Base-by-base conservation (phyloP, 306 rosid species). In the Cyamopsis tetragonoloba region DNA sequence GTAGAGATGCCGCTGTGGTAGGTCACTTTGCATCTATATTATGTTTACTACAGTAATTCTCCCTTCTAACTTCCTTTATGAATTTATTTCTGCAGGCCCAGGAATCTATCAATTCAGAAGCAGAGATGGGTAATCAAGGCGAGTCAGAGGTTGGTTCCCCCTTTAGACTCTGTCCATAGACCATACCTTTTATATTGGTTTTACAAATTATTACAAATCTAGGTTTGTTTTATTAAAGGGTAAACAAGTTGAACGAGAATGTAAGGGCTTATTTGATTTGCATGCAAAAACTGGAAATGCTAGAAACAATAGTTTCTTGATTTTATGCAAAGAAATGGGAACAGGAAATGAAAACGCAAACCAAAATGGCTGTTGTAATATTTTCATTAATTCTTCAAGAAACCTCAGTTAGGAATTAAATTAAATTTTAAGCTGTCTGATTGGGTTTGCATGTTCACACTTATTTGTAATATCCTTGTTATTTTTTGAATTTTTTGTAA, bases 111-210 rank as follows among this genome's bases (percentile, higher is more conserved):
- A 12, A 42, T 67, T 41, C 67, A n/a, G 61, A 55, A 32, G 72
- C 67, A 50, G 79, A 51, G 27, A 72, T 60, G 68, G 26, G 17
- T 31, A 17, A 72, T 50, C 67, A 59, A 67, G 6, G 50, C 20
- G 28, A 65, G 14, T 7, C 62, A 57, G 70, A 77, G 77, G 54
- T 71, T 53, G 68, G 78, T 72, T 47, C 15, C 24, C 55, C 42
- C 41, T 70, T 63, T 34, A 24, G 56, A 54, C 56, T 12, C 41
- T 39, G 47, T 46, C 30, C 65, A 43, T 43, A 31, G 47, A 34
- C 30, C 65, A 43, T 43, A 31, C 32, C 43, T 42, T 20, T 20
- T 76, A 27, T 60, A 42, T 66, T 62, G 70, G 35, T 62, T 49
- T 31, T 76, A 3, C 14, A 28, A n/a, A n/a, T n/a, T n/a, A n/a